Evolutionary conservation across 164 flowering plant species (phyloP), one percentile per base, ranked within the genome.

Genomic region (Aristolochia contorta): DNA sequence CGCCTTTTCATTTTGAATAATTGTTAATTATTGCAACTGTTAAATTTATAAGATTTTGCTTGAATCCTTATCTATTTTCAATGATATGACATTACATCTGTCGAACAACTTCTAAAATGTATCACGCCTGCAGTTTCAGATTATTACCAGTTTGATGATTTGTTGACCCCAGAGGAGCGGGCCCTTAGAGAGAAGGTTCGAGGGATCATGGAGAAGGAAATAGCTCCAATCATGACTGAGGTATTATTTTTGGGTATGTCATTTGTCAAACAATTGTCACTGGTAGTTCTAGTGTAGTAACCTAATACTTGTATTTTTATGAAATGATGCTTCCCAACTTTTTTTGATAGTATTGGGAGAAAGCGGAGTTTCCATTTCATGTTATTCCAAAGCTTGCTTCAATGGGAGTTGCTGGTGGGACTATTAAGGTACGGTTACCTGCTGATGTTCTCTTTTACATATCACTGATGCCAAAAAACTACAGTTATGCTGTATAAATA

Each of bases 311-410:
- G 43, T 37, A 3, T 8, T 7, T n/a, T 37, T 37, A 3, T 37
- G 43, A 37, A 27, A 2, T 27, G 5, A 37, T 37, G 43, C 43
- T 1, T 37, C 12, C 43, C 43, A 3, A 37, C 43, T 43, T 67
- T 53, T 15, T 41, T 54, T 45, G 58, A 16, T 78, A 93, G 97
- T 90, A 86, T 59, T 93, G 99, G 99, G 99, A 93, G 84, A 93
- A 86, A 76, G 99, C 97, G 25, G 84, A 93, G 70, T 92, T 92
- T 75, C 98, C 98, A 10, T 92, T 86, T 75, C 85, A 89, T 25
- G 58, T 83, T 50, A 65, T 93, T 73, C 97, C 99, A 58, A 88
- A 85, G 69, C 80, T 93, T 58, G 94, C 75, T 53, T 72, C 80
- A 9, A 62, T 93, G 67, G 47, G 71, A 37, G 54, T 90, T 69